Conservation (phyloP, 306 rosid genomes). For the Hippophae tibetana region DNA sequence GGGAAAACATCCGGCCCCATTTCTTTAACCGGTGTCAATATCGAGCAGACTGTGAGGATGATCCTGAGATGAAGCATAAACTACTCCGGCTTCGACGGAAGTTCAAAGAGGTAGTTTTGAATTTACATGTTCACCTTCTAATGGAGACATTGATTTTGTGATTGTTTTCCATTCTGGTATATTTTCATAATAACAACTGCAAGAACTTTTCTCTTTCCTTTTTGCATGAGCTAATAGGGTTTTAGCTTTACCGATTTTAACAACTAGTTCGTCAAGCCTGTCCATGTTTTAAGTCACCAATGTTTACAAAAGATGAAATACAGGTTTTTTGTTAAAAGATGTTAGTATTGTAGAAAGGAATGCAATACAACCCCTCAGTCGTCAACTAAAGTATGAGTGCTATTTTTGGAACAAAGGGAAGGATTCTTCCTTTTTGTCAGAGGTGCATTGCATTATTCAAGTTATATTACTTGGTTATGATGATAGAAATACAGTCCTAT, state of each 20-base stretch:
- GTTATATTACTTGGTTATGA: not conserved
- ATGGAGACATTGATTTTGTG: not conserved
- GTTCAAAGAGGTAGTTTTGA: constrained; percentile 61
- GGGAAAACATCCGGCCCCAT: constrained; percentile 67
- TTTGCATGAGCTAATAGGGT: too few species aligned
- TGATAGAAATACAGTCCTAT: constrained; percentile 3
- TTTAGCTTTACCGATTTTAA: too few species aligned
- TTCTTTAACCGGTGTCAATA: constrained; percentile 50
- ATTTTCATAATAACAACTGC: not conserved
- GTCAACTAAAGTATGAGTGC: not conserved
- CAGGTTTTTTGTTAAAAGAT: too few species aligned
- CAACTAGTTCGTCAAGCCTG: too few species aligned
- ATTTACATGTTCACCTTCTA: not conserved
- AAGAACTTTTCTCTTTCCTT: not conserved
- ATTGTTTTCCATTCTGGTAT: not conserved
- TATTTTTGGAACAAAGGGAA: not conserved
- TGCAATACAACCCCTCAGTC: too few species aligned
- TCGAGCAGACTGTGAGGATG: constrained; percentile 39
- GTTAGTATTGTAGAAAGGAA: too few species aligned
- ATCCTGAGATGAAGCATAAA: constrained; percentile 63
- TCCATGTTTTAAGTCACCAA: too few species aligned
- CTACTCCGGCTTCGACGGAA: constrained; percentile 71
- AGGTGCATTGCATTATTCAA: not conserved
- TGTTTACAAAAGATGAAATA: too few species aligned
- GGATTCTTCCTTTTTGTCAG: not conserved